Evolutionary conservation across 495 filamentous ascomycete genomes (phyloP).

Genomic region (Lasiosphaeriaceae sp.): DNA sequence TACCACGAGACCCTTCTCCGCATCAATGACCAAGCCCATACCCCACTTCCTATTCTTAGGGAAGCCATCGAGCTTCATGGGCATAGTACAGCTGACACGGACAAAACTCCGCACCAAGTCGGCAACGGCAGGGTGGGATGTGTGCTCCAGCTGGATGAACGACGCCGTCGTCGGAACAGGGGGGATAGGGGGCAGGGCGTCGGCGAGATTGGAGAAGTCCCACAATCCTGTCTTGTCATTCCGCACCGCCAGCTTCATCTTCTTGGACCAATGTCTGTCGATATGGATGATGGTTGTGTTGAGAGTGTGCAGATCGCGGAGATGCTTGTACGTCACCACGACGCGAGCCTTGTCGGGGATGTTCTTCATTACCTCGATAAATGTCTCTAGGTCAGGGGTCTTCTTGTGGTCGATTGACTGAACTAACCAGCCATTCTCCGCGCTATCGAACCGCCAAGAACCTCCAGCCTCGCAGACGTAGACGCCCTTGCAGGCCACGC

Average conservation of each 20-base stretch:
- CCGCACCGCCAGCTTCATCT: slow-evolving; percentile 88
- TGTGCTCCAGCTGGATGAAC: slow-evolving; percentile 86
- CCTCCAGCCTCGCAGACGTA: slow-evolving; percentile 94
- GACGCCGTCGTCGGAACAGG: slow-evolving; percentile 73
- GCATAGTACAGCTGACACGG: slow-evolving; percentile 84
- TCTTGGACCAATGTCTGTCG: slow-evolving; percentile 90
- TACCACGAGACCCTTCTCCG: slow-evolving; percentile 89
- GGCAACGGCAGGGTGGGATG: slow-evolving; percentile 83
- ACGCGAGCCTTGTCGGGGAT: slow-evolving; percentile 89
- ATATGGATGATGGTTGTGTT: slow-evolving; percentile 90
- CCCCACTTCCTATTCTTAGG: slow-evolving; percentile 89
- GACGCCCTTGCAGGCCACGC: slow-evolving; percentile 84
- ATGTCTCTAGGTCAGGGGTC: slow-evolving; percentile 79
- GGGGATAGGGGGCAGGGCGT: slow-evolving; percentile 67
- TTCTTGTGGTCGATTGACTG: slow-evolving; percentile 83
- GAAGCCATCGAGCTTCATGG: slow-evolving; percentile 93
- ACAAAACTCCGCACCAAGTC: slow-evolving; percentile 95
- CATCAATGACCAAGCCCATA: slow-evolving; percentile 92
- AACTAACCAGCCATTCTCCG: slow-evolving; percentile 88
- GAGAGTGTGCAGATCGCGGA: slow-evolving; percentile 89
- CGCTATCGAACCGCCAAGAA: slow-evolving; percentile 89
- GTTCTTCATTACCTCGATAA: slow-evolving; percentile 83
- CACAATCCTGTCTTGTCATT: slow-evolving; percentile 90
- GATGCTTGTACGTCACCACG: slow-evolving; percentile 91
- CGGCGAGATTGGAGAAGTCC: slow-evolving; percentile 86